Evolutionary conservation across 2,329 filamentous ascomycete genomes (phyloP).

Genomic region (Exserohilum rostratum): DNA sequence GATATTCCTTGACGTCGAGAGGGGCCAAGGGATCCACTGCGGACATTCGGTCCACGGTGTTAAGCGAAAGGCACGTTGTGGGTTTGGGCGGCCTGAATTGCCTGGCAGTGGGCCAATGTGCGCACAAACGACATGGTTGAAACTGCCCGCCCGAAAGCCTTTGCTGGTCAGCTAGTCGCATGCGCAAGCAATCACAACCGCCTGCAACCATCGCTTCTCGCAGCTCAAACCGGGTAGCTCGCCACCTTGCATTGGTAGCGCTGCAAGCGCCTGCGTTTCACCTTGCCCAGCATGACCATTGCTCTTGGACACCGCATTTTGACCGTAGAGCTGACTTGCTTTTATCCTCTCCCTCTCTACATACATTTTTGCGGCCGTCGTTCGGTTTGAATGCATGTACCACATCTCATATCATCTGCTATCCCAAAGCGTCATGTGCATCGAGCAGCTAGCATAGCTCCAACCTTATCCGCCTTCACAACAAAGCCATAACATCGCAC

Average conservation of each 20-base stretch:
- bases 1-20: conserved; percentile 11
- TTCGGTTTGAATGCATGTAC: neutral
- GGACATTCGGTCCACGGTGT: conserved; percentile 7
- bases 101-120: neutral
- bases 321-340: neutral
- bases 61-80: conserved; percentile 22
- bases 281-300: conserved; percentile 9
- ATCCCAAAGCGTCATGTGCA: neutral
- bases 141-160: neutral
- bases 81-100: conserved; percentile 7
- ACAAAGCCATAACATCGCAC: neutral
- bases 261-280: conserved; percentile 22
- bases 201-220: conserved; percentile 7
- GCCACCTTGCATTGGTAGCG: conserved; percentile 21
- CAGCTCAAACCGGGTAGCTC: conserved; percentile 10
- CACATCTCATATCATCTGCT: too few relatives aligned
- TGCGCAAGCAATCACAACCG: neutral
- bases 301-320: conserved; percentile 8
- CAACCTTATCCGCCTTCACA: neutral
- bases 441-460: neutral
- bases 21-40: conserved; percentile 12
- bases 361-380: neutral
- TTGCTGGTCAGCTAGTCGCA: neutral
- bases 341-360: neutral
- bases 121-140: neutral